Base-by-base conservation (phyloP, 441 rosid species). In the Viola pubescens region DNA sequence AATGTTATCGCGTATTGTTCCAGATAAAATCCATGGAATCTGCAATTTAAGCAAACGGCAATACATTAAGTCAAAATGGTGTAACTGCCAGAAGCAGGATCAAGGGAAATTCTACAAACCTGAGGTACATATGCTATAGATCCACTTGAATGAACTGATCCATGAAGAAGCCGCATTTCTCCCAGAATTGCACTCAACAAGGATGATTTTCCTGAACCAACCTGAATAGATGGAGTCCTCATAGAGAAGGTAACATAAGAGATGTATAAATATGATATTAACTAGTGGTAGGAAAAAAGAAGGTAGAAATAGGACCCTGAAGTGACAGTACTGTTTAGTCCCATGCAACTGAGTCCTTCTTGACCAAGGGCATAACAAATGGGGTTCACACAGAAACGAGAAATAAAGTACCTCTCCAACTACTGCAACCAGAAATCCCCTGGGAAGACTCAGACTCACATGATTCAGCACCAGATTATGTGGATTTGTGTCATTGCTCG, bases 201-300 rank as follows among this genome's bases (percentile, higher is more conserved):
- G 54, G 98, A 89, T 65, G 98, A 89, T 80, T 92, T 89, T 59
- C 98, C 98, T 48, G 97, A 89, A 65, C 98, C 97, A 56, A 92
- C 98, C 98, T 92, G 82, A 68, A 77, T 52, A 62, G 44, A 58
- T 16, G 54, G 69, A 62, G 54, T 57, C 59, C 69, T 59, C 44
- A 34, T 43, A 65, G 48, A 67, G 45, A 63, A 8, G 42, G 7
- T 4, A 59, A 38, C 11, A 52, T 43, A 61, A 44, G 47, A 67
- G 12, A 62, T 4, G 8, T 37, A 39, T 53, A 45, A 45, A 66
- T 56, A 59, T 12, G 43, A 56, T 58, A 8, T 34, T 43, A 37
- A 48, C n/a, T 5, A 14, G 45, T 43, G 46, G 2, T 0, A 26
- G 19, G 67, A 55, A 10, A 53, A 9, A 49, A 2, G 1, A 26